A percentile compares a stretch with the other conserved stretches of the same genome.
Conservation (phyloP, 768 basidiomycete genomes). For the Floccularia luteovirens region DNA sequence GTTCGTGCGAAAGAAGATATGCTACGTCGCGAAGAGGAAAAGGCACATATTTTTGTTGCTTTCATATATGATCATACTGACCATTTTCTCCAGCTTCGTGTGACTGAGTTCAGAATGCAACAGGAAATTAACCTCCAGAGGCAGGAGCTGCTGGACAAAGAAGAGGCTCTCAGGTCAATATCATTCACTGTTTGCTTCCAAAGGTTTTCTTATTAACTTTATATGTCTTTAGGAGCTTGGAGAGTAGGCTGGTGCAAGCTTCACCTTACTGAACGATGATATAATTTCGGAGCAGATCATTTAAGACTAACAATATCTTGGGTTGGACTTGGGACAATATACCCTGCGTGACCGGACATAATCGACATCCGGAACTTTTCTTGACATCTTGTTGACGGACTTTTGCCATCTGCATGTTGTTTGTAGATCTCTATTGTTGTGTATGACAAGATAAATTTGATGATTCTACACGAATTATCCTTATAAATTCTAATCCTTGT, state of each 20-base stretch:
- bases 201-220: background rate
- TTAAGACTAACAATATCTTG: no score
- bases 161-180: constrained; percentile 77
- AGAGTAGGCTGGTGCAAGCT: constrained; percentile 21
- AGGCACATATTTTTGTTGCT: constrained; percentile 27
- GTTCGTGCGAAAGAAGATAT: constrained; percentile 89
- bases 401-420: no score
- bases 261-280: no score
- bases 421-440: no score
- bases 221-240: constrained; percentile 16
- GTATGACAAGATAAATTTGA: no score
- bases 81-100: constrained; percentile 47
- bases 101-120: constrained; percentile 81
- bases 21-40: constrained; percentile 81
- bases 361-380: no score
- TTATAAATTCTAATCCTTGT: no score
- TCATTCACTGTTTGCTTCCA: constrained; percentile 9
- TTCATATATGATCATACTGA: constrained; percentile 1
- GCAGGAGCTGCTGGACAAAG: constrained; percentile 81
- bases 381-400: no score
- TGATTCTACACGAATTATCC: no score
- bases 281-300: no score
- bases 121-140: constrained; percentile 84
- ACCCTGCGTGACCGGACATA: no score
- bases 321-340: no score